Evolutionary conservation across 805 yeast genomes (phyloP), one percentile per base, ranked within the genome.

Genomic region (baker's yeast (Saccharomyces cerevisiae)): DNA sequence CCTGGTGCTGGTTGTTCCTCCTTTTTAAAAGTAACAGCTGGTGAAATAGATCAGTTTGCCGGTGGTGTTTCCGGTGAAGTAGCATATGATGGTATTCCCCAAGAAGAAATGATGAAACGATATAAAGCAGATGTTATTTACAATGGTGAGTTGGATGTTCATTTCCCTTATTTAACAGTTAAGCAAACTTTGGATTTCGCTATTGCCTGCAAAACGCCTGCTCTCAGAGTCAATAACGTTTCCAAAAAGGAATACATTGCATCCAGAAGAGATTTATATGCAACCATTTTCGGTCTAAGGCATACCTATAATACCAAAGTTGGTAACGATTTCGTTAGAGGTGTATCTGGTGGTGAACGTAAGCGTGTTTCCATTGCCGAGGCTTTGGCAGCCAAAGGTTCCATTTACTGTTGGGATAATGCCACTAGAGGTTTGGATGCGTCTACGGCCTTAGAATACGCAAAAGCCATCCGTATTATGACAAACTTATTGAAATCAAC

Each of bases 1-100:
- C 90, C 92, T 1, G 90, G 92, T 61, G 84, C 92, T 28, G 94
- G 94, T 49, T 86, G 91, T 67, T 82, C 91, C 3, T 79, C 89
- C 2, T 73, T 85, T 49, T 72, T 85, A 65, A 82, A 83, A 60
- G 77, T 86, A 2, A 72, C 85, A 59, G 81, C 89, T 11, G 84
- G 82, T 53, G 82, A 80, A 58, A 77, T 78, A 22, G 70, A 71
- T 55, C 69, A 68, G 52, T 71, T 68, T 65, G 70, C 75, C 21
- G 72, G 74, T 32, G 72, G 74, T 36, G 76, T 76, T 41, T 76
- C 76, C 46, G 89, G 90, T 57, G 74, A 76, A 22, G 69, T 86
- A 55, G 61, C 74, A 6, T 86, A 84, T 62, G 87, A 83, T 64
- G 87, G 88, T 50, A 72, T 85, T 51, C 64, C 75, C 17, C 84